Percentiles rank a stretch among this genome's conserved stretches.
Conservation (phyloP, 768 basidiomycete genomes). For the Tulasnella sp. region DNA sequence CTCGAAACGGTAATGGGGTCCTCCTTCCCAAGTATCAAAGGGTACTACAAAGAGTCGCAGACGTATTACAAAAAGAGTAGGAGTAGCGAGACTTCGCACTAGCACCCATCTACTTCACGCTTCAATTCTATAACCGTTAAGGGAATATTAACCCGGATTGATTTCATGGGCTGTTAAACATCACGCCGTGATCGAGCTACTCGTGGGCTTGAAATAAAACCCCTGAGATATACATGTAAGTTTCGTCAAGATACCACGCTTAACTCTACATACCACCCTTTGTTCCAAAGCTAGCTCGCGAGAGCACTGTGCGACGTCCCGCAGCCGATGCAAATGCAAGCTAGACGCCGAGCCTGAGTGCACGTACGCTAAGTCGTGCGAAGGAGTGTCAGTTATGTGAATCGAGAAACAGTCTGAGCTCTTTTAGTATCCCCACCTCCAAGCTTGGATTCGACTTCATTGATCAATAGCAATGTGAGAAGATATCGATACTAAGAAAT, state of each 20-base stretch:
- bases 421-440: background rate
- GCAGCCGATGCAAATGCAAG: background rate
- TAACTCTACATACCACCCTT: background rate
- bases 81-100: too few relatives aligned
- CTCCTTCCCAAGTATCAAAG: too few relatives aligned
- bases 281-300: background rate
- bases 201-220: background rate
- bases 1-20: too few relatives aligned
- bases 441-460: background rate
- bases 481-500: background rate
- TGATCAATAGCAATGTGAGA: background rate
- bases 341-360: background rate
- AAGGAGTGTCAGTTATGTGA: background rate
- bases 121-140: background rate
- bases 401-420: too few relatives aligned
- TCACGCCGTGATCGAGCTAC: background rate
- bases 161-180: background rate
- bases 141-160: background rate
- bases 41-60: too few relatives aligned
- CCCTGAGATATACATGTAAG: background rate
- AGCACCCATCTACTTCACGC: background rate
- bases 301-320: background rate
- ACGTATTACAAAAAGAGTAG: too few relatives aligned
- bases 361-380: background rate
- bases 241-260: background rate